A percentile compares a stretch with the other conserved stretches of the same genome.
These are phyloP conservation scores for Diaporthe sp. DNA, from an alignment of 2,329 filamentous ascomycete species.

Conservation along the genomic window DNA sequence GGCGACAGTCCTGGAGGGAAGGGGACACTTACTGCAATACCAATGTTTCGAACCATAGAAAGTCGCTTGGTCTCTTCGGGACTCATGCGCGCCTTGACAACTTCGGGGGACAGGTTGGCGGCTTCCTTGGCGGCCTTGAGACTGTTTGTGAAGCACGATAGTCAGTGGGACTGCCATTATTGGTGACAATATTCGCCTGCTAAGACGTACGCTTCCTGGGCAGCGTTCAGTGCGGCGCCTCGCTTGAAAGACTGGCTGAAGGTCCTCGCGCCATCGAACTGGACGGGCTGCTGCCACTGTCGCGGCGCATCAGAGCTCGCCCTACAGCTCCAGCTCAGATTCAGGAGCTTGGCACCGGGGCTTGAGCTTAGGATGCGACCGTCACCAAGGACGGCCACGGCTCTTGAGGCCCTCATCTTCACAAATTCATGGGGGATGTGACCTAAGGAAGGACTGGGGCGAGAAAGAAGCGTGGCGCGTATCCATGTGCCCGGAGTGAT, in stretches of 20 bases:
- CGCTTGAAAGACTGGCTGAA: constrained; percentile 55
- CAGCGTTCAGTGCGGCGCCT: constrained; percentile 51
- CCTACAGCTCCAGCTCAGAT: constrained; percentile 48
- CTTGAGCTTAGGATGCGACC: constrained; percentile 52
- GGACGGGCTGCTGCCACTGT: constrained; percentile 49
- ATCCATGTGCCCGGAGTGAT: constrained; percentile 18
- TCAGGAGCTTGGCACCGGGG: constrained; percentile 51
- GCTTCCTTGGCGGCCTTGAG: constrained; percentile 69
- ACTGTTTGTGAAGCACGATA: constrained; percentile 45
- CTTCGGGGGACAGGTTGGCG: constrained; percentile 67
- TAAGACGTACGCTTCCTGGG: constrained; percentile 53
- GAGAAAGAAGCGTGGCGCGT: constrained; percentile 33
- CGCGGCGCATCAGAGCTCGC: constrained; percentile 47
- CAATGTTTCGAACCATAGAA: constrained; percentile 91
- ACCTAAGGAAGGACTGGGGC: constrained; percentile 41
- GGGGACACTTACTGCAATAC: constrained; percentile 81
- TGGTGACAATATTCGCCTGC: not conserved
- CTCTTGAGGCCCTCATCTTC: constrained; percentile 57
- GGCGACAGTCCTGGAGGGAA: accelerated
- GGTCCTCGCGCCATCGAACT: constrained; percentile 53
- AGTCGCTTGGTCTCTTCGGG: constrained; percentile 84
- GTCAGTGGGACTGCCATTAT: not conserved
- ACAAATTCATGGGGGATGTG: constrained; percentile 42
- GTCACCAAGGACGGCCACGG: constrained; percentile 54
- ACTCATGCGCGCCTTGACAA: constrained; percentile 83